These are phyloP conservation scores for Arthrinium puccinioides DNA, from an alignment of 2,329 filamentous ascomycete genomes.

Conservation along the genomic window DNA sequence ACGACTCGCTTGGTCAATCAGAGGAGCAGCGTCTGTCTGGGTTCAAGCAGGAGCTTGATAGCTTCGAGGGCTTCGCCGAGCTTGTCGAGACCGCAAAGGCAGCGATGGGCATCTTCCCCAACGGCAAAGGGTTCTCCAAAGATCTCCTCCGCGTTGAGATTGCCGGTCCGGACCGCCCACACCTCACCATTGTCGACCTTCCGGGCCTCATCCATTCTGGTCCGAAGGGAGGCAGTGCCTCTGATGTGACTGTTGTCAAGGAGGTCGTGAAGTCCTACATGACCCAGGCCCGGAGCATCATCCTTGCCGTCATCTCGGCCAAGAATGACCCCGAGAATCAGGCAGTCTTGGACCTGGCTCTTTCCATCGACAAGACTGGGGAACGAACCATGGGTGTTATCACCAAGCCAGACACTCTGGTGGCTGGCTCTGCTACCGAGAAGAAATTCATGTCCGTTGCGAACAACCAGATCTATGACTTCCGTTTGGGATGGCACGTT, in stretches of 20 bases:
- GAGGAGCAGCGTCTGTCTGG: not conserved
- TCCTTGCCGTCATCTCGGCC: conserved; percentile 48
- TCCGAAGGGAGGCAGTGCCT: conserved; percentile 33
- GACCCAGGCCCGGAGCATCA: conserved; percentile 44
- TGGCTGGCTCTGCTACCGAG: conserved; percentile 28
- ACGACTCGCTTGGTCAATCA: not conserved
- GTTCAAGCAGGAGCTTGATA: not conserved
- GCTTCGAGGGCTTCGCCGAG: not conserved
- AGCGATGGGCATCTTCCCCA: conserved; percentile 8
- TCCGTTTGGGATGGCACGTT: conserved; percentile 44
- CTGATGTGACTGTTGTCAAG: conserved; percentile 34
- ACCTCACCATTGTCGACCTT: conserved; percentile 51
- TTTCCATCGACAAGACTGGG: conserved; percentile 21
- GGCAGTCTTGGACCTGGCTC: conserved; percentile 39
- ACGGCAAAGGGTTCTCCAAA: conserved; percentile 26
- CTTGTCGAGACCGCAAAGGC: conserved; percentile 30
- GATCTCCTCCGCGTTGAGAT: conserved; percentile 40
- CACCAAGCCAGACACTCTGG: conserved; percentile 35
- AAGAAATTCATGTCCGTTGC: conserved; percentile 29
- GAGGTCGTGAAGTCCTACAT: conserved; percentile 47
- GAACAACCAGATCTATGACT: conserved; percentile 33
- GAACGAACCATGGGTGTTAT: conserved; percentile 38
- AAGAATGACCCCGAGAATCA: conserved; percentile 51
- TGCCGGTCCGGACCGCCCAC: conserved; percentile 33
- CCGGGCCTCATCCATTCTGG: conserved; percentile 41